A percentile compares a stretch with the other conserved stretches of the same genome.
Evolutionary conservation across 306 rosid genomes (phyloP).

Genomic region (Sesbania bispinosa): DNA sequence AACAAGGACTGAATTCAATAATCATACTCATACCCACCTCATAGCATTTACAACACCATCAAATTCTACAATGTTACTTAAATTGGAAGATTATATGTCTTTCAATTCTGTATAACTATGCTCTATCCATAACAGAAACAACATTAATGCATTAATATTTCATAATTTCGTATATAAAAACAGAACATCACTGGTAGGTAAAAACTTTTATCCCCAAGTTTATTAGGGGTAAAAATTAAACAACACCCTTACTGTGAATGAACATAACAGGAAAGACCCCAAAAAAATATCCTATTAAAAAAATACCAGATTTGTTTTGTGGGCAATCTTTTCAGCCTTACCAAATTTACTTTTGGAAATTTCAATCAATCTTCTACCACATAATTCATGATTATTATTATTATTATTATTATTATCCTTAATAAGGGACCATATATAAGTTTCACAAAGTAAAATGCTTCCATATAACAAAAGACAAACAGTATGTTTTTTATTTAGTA

Average conservation of each 20-base stretch:
- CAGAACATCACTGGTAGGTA: background rate
- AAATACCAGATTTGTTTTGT: background rate
- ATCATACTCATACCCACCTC: background rate
- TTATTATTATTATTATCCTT: slow-evolving; percentile 13
- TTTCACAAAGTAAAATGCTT: slow-evolving; percentile 4
- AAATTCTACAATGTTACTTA: slow-evolving; percentile 5
- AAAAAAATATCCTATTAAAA: background rate
- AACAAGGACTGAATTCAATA: slow-evolving; percentile 16
- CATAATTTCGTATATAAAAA: slow-evolving; percentile 11
- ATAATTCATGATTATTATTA: background rate
- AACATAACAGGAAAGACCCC: background rate
- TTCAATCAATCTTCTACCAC: background rate
- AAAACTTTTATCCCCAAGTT: background rate
- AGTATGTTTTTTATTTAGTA: background rate
- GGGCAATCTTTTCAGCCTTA: background rate
- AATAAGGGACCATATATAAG: background rate
- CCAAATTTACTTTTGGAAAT: background rate
- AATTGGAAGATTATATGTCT: background rate
- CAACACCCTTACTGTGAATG: background rate
- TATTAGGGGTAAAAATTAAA: slow-evolving; percentile 8
- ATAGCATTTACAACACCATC: slow-evolving; percentile 13
- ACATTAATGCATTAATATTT: slow-evolving; percentile 15
- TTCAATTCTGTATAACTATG: slow-evolving; percentile 1
- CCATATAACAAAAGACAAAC: background rate
- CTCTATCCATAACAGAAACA: slow-evolving; percentile 13